Conservation (phyloP, 2,329 filamentous ascomycete genomes). For the Claviceps sorghi region DNA sequence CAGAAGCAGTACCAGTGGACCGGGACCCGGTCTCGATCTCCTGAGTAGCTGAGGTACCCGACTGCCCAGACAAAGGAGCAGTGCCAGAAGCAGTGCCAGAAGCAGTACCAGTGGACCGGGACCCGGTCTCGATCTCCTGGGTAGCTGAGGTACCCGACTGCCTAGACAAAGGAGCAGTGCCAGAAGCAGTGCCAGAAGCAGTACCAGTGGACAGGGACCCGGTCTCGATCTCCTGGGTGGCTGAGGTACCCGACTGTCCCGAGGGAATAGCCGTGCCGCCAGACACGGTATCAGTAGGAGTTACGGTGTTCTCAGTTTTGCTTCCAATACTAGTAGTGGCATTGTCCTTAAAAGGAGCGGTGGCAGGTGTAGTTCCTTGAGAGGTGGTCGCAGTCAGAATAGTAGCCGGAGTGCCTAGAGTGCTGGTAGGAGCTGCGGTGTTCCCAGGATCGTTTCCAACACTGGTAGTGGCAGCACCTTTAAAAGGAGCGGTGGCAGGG, state of each 20-base stretch:
- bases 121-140: not conserved
- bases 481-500: no score
- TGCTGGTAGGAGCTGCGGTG: no score
- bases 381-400: no score
- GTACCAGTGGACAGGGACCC: not conserved
- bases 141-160: no score
- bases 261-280: not conserved
- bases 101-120: not conserved
- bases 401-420: no score
- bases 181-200: not conserved
- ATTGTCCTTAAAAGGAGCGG: no score
- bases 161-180: not conserved
- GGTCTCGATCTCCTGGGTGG: not conserved
- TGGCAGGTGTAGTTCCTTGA: no score
- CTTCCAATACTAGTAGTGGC: no score
- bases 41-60: not conserved
- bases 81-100: no score
- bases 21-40: not conserved
- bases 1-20: not conserved
- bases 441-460: no score
- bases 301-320: not conserved
- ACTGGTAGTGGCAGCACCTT: no score
- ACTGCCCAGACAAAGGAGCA: not conserved
- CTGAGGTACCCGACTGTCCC: not conserved
- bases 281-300: not conserved